These are phyloP conservation scores for Colletotrichum tabaci DNA, from an alignment of 2,329 filamentous ascomycete species.

Conservation along the genomic window DNA sequence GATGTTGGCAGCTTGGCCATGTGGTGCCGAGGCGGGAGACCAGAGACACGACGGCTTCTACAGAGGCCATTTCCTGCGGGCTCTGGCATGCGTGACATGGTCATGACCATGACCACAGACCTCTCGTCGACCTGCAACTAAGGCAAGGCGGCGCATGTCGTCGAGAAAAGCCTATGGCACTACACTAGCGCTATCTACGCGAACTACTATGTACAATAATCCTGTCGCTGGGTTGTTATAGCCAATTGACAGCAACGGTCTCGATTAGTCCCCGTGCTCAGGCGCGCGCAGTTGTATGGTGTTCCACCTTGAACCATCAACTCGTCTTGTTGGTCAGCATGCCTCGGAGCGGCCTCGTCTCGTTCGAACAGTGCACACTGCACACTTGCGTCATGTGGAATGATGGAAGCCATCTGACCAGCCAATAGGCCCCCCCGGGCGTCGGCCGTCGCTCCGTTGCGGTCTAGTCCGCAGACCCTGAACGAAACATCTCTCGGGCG, in stretches of 20 bases:
- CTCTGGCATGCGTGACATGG: not conserved
- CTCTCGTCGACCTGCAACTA: not conserved
- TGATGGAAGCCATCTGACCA: not conserved
- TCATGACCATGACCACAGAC: not conserved
- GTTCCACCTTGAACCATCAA: not conserved
- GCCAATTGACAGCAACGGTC: not conserved
- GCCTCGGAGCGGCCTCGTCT: not conserved
- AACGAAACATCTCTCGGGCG: not conserved
- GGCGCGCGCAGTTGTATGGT: not conserved
- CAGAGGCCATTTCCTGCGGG: not conserved
- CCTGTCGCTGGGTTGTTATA: not conserved
- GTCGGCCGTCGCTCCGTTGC: not conserved
- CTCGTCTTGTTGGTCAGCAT: not conserved
- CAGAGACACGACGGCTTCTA: not conserved
- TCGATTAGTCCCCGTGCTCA: not conserved
- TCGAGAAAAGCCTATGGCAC: not conserved
- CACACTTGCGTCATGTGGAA: constrained; percentile 13
- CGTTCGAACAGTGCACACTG: not conserved
- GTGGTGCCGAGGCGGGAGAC: constrained; percentile 9
- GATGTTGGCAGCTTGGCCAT: not conserved
- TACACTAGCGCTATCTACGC: not conserved
- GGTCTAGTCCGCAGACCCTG: not conserved
- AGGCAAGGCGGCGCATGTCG: not conserved
- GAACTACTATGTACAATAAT: not conserved
- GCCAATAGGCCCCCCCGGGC: not conserved